Evolutionary conservation across 768 basidiomycete genomes (phyloP), one percentile per base, ranked within the genome.

Genomic region (Mycena metata): DNA sequence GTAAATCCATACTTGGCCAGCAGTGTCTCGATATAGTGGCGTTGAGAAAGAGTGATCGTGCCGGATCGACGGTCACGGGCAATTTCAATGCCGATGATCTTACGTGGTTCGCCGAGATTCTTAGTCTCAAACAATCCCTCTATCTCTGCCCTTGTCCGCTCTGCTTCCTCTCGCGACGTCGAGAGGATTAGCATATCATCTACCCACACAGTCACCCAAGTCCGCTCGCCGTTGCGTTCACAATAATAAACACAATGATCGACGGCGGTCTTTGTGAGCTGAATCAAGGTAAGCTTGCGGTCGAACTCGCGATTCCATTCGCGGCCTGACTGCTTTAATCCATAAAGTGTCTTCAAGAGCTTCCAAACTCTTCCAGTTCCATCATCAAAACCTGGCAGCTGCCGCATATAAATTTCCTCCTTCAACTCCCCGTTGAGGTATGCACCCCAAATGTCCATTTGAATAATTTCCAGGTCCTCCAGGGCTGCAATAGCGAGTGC

Each of bases 281-380:
- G 73, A 5, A 76, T 61, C 4, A 43, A 49, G 9, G 60, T 70
- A 23, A 82, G 60, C 17, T 60, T 21, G 5, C 55, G 13, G 26
- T 73, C 59, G 6, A 82, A 54, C 49, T 78, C 56, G 7, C 73
- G 36, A 54, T 82, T 76, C 79, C 78, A 83, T 56, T 77, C 67
- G 3, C 61, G 60, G 9, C 67, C 61, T 36, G 67, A 63, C 43
- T 69, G 67, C 45, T 58, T 58, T 17, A 69, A 43, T 33, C 67
- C 67, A 30, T 69, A 69, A 6, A 69, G 16, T 15, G 61, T 59
- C 41, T 64, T 64, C 35, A 36, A 13, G 19, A 69, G 26, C 17
- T 45, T 45, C 42, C 50, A 61, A 43, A 69, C 68, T 15, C 63
- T 50, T 36, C 63, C 58, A 12, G 68, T 55, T 50, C 63, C 68